Evolutionary conservation across 495 filamentous ascomycete genomes (phyloP), one percentile per base, ranked within the genome.

Genomic region (Tirmania nivea): DNA sequence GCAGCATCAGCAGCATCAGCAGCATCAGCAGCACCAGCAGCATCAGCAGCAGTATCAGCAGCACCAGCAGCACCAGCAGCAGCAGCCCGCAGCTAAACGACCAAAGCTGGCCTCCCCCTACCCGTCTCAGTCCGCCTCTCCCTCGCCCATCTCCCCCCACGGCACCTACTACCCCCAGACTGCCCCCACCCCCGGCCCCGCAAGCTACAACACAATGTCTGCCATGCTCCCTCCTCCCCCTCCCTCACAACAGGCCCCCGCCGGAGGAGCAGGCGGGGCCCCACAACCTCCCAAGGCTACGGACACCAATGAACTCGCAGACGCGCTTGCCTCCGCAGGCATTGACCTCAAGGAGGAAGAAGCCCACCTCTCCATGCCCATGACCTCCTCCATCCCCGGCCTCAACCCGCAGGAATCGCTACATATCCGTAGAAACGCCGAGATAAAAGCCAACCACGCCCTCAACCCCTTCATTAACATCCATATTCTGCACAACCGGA

Each of bases 331-430:
- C n/a, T 65, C 62, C 14, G 62, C 62, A 5, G 62, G 62, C 6
- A 65, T 65, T 35, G 62, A 65, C 42, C 52, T 65, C 8, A 61
- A 62, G 10, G 62, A 64, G 53, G 62, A 65, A 42, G 62, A 65
- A 54, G 62, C 62, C 20, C 58, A 57, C 42, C 62, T 65, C 5
- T 58, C 62, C 17, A 48, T 54, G 47, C 39, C 56, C 39, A 31
- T 31, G 25, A 14, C 53, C 31, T 5, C 52, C 57, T 8, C 37
- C 54, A 39, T 55, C 55, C n/a, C 12, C n/a, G 48, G 48, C 3
- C 48, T 45, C 39, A 45, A 45, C 39, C 14, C 39, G 5, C n/a
- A n/a, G 54, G 62, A 48, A 49, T 59, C 5, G 53, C 51, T 20
- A 20, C 14, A 31, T 35, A 37, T 52, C 17, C 62, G 62, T 39